Base-by-base conservation (phyloP, 2,329 filamentous ascomycete genomes). In the Domatiomyces globalis region DNA sequence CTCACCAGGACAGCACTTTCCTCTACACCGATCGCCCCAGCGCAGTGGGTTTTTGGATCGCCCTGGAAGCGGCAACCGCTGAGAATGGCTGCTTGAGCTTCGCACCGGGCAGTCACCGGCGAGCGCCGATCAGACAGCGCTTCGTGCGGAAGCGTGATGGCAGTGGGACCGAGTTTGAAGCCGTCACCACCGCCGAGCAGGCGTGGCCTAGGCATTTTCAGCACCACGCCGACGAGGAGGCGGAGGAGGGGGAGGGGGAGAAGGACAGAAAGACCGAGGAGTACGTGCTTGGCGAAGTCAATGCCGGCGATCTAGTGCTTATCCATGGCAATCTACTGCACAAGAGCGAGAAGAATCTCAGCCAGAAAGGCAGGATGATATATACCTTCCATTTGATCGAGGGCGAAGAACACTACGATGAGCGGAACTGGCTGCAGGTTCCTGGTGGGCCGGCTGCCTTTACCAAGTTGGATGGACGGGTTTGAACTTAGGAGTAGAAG, bases 371-470 rank as follows among this genome's bases (percentile, higher is more conserved):
- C 19, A 76, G 90, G 58, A 94, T 92, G 65, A 95, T 95, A 50
- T 98, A 96, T 69, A 96, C 92, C 0, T 98, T 96, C 66, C 92
- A 98, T 71, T 79, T 94, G 52, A 96, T 96, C 63, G 92, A 96
- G 70, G 85, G 84, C 0, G 78, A 84, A 18, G 73, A 81, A 44
- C 29, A 53, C n/a, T 98, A 96, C 67, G 92, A 96, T 68, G 77
- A 77, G 69, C 76, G 76, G 68, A 98, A 98, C 69, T 96, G 92
- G 92, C 69, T 98, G 66, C 90, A 95, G 71, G 87, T 89, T 52
- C 84, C 87, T 0, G 72, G 74, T 43, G 78, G 77, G 51, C 89
- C 87, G 0, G 78, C 78, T 43, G 87, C 87, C 0, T 95, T 98
- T 64, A 89, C 84, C 5, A 83, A 70, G 64, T 63, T 89, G 56